Percentiles rank a stretch among this genome's conserved stretches.
Conservation (phyloP, 2,329 filamentous ascomycete species). For the Alternaria sp. region DNA sequence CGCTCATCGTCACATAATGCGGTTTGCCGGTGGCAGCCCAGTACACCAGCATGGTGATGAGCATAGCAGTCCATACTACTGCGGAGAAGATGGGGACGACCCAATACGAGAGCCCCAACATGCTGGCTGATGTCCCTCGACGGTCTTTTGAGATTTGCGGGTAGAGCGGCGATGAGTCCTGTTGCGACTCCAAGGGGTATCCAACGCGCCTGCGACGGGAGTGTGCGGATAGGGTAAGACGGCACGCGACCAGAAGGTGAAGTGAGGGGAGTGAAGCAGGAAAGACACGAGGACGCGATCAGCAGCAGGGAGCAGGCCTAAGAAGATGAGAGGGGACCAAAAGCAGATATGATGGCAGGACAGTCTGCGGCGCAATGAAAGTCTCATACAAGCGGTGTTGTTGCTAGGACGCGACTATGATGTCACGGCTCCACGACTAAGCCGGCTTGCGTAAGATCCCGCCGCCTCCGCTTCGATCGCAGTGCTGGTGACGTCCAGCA, state of each 20-base stretch:
- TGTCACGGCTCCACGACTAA: slow-evolving; percentile 14
- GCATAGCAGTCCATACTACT: slow-evolving; percentile 59
- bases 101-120: slow-evolving; percentile 58
- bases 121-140: slow-evolving; percentile 14
- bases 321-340: slow-evolving; percentile 5
- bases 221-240: slow-evolving; percentile 1
- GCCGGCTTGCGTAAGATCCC: slow-evolving; percentile 14
- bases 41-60: slow-evolving; percentile 72
- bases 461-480: slow-evolving; percentile 6
- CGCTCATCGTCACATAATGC: slow-evolving; percentile 67
- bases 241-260: slow-evolving; percentile 6
- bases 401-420: slow-evolving; percentile 14
- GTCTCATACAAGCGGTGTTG: slow-evolving; percentile 13
- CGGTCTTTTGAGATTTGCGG: not conserved
- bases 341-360: slow-evolving; percentile 4
- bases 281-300: slow-evolving; percentile 2
- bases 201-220: slow-evolving; percentile 5
- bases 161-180: not conserved
- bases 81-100: slow-evolving; percentile 73
- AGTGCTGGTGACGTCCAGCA: slow-evolving; percentile 13
- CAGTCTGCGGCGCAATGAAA: not conserved
- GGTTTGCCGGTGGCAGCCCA: slow-evolving; percentile 68
- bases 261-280: not conserved
- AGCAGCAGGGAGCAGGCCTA: not conserved
- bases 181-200: not conserved